Base-by-base conservation (phyloP, 805 yeast species). In the Teunomyces panamensis region DNA sequence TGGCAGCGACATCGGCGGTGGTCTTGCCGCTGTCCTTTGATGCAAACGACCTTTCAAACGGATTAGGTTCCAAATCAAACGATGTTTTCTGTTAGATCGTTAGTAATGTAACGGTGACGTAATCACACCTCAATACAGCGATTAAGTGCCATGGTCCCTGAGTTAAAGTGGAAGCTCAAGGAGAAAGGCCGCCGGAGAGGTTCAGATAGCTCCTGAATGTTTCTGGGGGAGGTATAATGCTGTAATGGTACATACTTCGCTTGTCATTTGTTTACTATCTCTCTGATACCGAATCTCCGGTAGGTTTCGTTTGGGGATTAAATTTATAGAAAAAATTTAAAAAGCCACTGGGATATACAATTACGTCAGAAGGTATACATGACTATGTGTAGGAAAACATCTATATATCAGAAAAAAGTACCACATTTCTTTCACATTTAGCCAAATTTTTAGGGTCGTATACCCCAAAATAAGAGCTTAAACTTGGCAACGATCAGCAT, bases 31-130 rank as follows among this genome's bases (percentile, higher is more conserved):
- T 54, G 44, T 75, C 77, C 50, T 81, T 83, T 2, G 82, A 69
- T n/a, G 94, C 97, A 70, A 92, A 92, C 44, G 96, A 87, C 65
- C 86, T 87, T 66, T 92, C 99, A 63, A 92, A 92, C 4, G 97
- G 97, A 59, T 92, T 92, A 8, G 94, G 96, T 65, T 94, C 99
- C 49, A 90, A 72, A 51, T 85, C 92, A 58, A 89, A 80, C 35
- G 88, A 67, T 13, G 56, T 63, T 57, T 67, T 61, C 67, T 60
- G 65, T 69, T 67, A 52, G 45, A 34, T 27, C 33, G 64, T 63
- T 63, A 58, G 62, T 58, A 56, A 39, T 35, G 39, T 26, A 45
- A 46, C 45, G 37, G 54, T 55, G 58, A 52, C 58, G 56, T 53
- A 53, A 52, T 53, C 30, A 34, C 36, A 37, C 41, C 30, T n/a